Evolutionary conservation across 106 monocot genomes (phyloP).

Genomic region (Gastrodia elata): DNA sequence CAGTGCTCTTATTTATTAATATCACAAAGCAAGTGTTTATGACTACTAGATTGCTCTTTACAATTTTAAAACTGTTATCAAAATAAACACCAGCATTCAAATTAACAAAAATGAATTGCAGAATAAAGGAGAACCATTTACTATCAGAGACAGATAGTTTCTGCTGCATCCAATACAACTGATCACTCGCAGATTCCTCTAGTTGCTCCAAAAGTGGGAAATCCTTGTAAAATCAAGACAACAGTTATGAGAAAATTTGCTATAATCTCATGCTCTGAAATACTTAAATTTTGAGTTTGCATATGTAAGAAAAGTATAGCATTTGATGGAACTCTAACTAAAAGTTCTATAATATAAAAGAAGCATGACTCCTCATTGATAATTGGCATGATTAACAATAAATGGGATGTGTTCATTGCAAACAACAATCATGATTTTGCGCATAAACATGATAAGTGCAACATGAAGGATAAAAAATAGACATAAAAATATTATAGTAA

Average conservation of each 20-base stretch:
- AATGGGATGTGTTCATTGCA: neutral
- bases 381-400: neutral
- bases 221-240: slow-evolving; percentile 3
- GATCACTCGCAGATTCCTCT: slow-evolving; percentile 2
- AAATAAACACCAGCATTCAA: neutral
- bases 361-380: neutral
- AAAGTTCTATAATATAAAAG: neutral
- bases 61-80: no score
- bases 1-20: no score
- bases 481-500: neutral
- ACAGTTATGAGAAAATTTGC: neutral
- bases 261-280: neutral
- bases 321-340: neutral
- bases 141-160: slow-evolving; percentile 1
- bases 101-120: neutral
- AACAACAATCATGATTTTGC: neutral
- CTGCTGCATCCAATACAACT: slow-evolving; percentile 5
- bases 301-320: neutral
- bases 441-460: neutral
- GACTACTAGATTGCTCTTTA: no score
- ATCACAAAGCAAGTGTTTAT: no score
- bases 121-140: slow-evolving; percentile 6
- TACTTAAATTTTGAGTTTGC: slow-evolving; percentile 7
- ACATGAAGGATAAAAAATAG: neutral
- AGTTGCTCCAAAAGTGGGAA: neutral